phyloP scores from a whole-genome alignment of 192 early-diverging fungal genomes.

The Obelidium mucronatum region DNA sequence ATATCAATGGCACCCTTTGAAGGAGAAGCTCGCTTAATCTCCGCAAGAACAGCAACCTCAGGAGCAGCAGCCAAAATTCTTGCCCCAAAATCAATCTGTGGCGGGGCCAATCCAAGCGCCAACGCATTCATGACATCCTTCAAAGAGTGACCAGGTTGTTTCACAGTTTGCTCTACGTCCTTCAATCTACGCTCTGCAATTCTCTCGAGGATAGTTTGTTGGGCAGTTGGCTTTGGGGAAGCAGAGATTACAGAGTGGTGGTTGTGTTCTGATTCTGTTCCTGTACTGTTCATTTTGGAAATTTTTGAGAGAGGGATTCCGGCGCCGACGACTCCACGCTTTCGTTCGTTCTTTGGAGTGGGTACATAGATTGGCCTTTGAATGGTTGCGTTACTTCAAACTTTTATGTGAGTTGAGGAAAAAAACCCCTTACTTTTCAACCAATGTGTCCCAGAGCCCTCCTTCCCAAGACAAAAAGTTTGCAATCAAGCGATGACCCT shows the following conservation, averaged over 20 bases:
- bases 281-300: slow-evolving; percentile 63
- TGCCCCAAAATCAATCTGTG: slow-evolving; percentile 78
- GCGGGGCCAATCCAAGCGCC: slow-evolving; percentile 75
- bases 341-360: slow-evolving; percentile 26
- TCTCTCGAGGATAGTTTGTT: slow-evolving; percentile 72
- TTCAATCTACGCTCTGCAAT: slow-evolving; percentile 82
- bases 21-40: slow-evolving; percentile 98
- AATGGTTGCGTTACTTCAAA: too few relatives aligned
- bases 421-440: slow-evolving; percentile 12
- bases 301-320: slow-evolving; percentile 51
- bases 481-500: slow-evolving; percentile 84
- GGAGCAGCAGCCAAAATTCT: slow-evolving; percentile 57
- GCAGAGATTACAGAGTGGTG: slow-evolving; percentile 8
- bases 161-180: slow-evolving; percentile 78
- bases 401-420: too few relatives aligned
- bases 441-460: slow-evolving; percentile 81
- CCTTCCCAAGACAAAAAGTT: slow-evolving; percentile 92
- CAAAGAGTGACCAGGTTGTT: slow-evolving; percentile 74
- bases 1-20: slow-evolving; percentile 90
- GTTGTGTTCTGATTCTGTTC: slow-evolving; percentile 18
- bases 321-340: slow-evolving; percentile 12
- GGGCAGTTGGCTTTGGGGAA: background rate
- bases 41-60: slow-evolving; percentile 87
- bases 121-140: slow-evolving; percentile 74
- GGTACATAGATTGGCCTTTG: slow-evolving; percentile 17